Base-by-base conservation (phyloP, 805 yeast species). In the Yarrowia sp. region DNA sequence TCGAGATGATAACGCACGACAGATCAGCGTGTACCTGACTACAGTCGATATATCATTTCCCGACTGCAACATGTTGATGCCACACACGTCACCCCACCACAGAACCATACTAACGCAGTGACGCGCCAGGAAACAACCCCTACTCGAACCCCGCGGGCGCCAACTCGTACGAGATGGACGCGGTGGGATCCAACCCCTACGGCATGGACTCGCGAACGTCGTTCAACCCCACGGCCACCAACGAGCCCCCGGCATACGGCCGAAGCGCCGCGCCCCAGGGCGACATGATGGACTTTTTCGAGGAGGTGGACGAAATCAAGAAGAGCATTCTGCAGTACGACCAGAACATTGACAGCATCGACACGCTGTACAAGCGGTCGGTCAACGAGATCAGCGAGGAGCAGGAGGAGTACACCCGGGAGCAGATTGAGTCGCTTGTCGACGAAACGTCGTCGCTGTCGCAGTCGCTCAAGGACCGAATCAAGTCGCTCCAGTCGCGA, bases 381-480 rank as follows among this genome's bases (percentile, higher is more conserved):
- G 80, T 91, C 74, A 87, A 87, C 71, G 95, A 90, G 71, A 86
- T 90, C 70, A 87, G 87, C 73, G 89, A 87, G 70, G 87, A 86
- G 74, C 69, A 73, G 63, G 90, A 89, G 74, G 85, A 84, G 67
- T 84, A 86, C 74, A 82, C 87, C 69, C 87, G 92, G 78, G 84
- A 85, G 71, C 92, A 91, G 78, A 83, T 95, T 69, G 97, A 93
- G 75, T 82, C 85, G 69, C 82, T 91, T 69, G 87, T 88, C 64
- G 81, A 89, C 60, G 96, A 92, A 76, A 91, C 97, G 3, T 84
- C 90, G 52, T 85, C 90, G 66, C 83, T 92, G 73, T 96, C 94
- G 75, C 83, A 84, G 70, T 83, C 84, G 68, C 86, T 95, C 76
- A 93, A 91, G 79, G 79, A 82, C 70, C 85, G 91, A 75, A 88